phyloP scores from a whole-genome alignment of 768 basidiomycete genomes.

The Hygrophoropsis aurantiaca region DNA sequence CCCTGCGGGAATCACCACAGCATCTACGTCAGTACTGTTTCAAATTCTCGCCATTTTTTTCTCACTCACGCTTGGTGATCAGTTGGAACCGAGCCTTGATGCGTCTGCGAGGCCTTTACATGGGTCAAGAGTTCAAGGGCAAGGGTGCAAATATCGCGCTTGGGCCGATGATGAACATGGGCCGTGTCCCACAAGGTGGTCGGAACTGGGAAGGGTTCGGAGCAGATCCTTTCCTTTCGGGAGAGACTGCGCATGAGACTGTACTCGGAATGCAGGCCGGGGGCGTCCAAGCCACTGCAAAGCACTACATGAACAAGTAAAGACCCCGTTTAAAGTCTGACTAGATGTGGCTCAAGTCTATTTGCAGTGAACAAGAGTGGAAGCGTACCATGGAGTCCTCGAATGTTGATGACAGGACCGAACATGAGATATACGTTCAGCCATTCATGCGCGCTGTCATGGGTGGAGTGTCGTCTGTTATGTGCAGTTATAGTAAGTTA shows the following conservation, averaged over 20 bases:
- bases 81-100: slow-evolving; percentile 73
- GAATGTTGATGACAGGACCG: slow-evolving; percentile 75
- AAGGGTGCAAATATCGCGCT: slow-evolving; percentile 80
- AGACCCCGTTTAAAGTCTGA: slow-evolving; percentile 14
- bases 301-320: slow-evolving; percentile 71
- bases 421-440: slow-evolving; percentile 72
- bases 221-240: slow-evolving; percentile 77
- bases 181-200: slow-evolving; percentile 64
- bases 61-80: neutral
- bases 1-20: slow-evolving; percentile 74
- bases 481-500: slow-evolving; percentile 72
- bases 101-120: slow-evolving; percentile 65
- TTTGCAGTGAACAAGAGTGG: slow-evolving; percentile 66
- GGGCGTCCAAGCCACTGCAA: slow-evolving; percentile 57
- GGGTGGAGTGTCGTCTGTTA: slow-evolving; percentile 69
- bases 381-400: slow-evolving; percentile 54
- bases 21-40: slow-evolving; percentile 54
- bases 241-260: slow-evolving; percentile 54
- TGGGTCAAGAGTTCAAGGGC: slow-evolving; percentile 74
- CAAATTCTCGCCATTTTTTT: too few species aligned
- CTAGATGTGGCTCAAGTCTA: neutral
- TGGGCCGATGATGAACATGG: slow-evolving; percentile 79
- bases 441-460: slow-evolving; percentile 69
- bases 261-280: slow-evolving; percentile 50
- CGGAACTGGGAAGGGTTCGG: slow-evolving; percentile 90